phyloP scores from a whole-genome alignment of 2,329 filamentous ascomycete genomes.

The Talaromyces pinophilus region DNA sequence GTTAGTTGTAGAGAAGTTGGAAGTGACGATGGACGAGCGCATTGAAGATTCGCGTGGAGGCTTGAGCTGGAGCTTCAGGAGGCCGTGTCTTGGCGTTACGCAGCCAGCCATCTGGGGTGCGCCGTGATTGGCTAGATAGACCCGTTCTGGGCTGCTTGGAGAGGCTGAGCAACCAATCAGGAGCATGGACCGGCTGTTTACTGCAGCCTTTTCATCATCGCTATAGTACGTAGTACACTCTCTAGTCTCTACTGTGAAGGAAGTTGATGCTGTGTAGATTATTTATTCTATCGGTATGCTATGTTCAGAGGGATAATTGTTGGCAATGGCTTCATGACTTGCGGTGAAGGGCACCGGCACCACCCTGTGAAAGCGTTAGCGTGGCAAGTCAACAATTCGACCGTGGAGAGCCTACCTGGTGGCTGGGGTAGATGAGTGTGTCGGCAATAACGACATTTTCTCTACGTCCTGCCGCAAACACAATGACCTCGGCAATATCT shows the following conservation, averaged over 20 bases:
- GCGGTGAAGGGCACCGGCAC: constrained; percentile 22
- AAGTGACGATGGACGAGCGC: not conserved
- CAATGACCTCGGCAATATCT: constrained; percentile 86
- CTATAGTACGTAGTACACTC: too few relatives aligned
- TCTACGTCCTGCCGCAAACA: constrained; percentile 78
- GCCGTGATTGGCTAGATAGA: not conserved
- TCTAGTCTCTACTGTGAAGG: not conserved
- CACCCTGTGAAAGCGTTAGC: constrained; percentile 15
- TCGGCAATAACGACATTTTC: constrained; percentile 93
- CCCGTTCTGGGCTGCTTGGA: not conserved
- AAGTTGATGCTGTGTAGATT: not conserved
- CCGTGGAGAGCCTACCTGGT: constrained; percentile 64
- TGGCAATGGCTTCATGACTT: constrained; percentile 1
- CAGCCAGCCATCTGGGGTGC: constrained; percentile 1
- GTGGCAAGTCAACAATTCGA: not conserved
- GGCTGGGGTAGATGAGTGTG: constrained; percentile 81
- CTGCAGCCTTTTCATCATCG: constrained; percentile 7
- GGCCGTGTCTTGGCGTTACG: constrained; percentile 17
- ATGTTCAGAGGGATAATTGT: not conserved
- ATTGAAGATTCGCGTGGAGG: not conserved
- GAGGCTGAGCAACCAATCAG: not conserved
- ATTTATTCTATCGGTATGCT: constrained; percentile 2
- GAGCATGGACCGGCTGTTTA: not conserved
- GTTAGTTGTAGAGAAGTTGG: not conserved
- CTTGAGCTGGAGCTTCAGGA: constrained; percentile 19